Percentiles rank a stretch among this genome's conserved stretches.
phyloP scores from a whole-genome alignment of 371 early-diverging fungal species.

The Basidiobolus heterosporus region DNA sequence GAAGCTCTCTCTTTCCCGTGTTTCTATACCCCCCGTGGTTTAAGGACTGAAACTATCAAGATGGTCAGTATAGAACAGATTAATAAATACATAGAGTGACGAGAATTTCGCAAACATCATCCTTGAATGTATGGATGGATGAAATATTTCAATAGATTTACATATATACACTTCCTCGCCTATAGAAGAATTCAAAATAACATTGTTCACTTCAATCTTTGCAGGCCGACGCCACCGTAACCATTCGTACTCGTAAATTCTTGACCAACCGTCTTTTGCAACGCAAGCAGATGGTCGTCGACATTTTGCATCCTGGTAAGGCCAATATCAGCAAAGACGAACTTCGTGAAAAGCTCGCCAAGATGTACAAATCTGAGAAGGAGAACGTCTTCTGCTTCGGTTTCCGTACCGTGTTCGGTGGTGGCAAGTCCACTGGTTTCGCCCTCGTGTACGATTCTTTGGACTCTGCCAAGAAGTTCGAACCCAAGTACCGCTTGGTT shows the following conservation, averaged over 20 bases:
- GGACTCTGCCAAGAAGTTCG: constrained; percentile 93
- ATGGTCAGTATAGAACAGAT: no score
- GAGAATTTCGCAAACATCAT: no score
- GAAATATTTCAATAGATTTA: no score
- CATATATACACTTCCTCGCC: no score
- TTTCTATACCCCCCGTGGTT: no score
- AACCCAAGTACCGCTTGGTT: constrained; percentile 92
- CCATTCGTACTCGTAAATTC: constrained; percentile 96
- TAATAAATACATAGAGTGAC: no score
- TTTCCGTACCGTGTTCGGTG: constrained; percentile 92
- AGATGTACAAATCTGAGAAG: constrained; percentile 88
- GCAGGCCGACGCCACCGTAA: constrained; percentile 66
- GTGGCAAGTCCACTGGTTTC: constrained; percentile 94
- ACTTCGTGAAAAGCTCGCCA: constrained; percentile 85
- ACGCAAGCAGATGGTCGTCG: constrained; percentile 96
- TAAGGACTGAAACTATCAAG: no score
- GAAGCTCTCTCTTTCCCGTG: no score
- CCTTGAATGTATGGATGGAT: no score
- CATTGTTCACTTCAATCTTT: no score
- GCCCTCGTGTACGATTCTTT: constrained; percentile 92
- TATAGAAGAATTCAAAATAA: no score
- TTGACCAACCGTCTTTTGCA: constrained; percentile 94
- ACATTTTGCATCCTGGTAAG: constrained; percentile 87
- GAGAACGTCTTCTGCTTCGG: constrained; percentile 89
- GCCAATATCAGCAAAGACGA: constrained; percentile 86